These are phyloP conservation scores for Penicillium subrubescens DNA, from an alignment of 495 filamentous ascomycete genomes.

Conservation along the genomic window DNA sequence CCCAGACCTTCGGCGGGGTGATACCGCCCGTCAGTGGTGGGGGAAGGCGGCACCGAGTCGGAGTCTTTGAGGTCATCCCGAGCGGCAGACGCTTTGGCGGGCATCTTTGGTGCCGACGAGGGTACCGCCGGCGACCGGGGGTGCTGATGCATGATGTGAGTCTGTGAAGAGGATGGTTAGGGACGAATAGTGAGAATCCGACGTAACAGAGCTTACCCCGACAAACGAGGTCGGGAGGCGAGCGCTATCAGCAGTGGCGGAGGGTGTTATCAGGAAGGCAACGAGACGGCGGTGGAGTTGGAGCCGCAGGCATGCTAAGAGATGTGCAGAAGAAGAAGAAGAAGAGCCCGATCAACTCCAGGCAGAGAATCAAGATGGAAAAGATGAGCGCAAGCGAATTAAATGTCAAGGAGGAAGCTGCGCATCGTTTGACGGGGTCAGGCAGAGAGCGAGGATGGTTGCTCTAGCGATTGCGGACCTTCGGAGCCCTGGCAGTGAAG, in stretches of 20 bases:
- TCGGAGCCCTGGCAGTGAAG: conserved; percentile 34
- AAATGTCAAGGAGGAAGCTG: conserved; percentile 18
- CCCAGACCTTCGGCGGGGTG: conserved; percentile 39
- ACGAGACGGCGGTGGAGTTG: conserved; percentile 28
- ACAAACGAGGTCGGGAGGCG: conserved; percentile 16
- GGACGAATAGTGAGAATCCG: not conserved
- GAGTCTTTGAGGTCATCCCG: conserved; percentile 73
- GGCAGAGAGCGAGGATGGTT: conserved; percentile 13
- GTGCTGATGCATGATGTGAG: conserved; percentile 76
- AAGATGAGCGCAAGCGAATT: conserved; percentile 23
- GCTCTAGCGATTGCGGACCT: conserved; percentile 25
- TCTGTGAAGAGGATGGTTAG: conserved; percentile 1
- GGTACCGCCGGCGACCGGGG: conserved; percentile 62
- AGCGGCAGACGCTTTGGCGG: conserved; percentile 65
- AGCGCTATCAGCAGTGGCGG: conserved; percentile 30
- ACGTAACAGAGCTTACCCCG: conserved; percentile 19
- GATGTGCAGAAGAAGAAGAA: conserved; percentile 4
- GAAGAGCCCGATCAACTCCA: conserved; percentile 8
- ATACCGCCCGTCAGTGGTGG: conserved; percentile 39
- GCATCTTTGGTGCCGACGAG: conserved; percentile 65
- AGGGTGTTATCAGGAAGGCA: conserved; percentile 39
- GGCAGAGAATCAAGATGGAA: not conserved
- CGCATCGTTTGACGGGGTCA: conserved; percentile 24
- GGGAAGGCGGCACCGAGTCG: conserved; percentile 38
- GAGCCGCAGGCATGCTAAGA: conserved; percentile 46